phyloP scores from a whole-genome alignment of 305 asterid genomes.

The Fraxinus baroniana region DNA sequence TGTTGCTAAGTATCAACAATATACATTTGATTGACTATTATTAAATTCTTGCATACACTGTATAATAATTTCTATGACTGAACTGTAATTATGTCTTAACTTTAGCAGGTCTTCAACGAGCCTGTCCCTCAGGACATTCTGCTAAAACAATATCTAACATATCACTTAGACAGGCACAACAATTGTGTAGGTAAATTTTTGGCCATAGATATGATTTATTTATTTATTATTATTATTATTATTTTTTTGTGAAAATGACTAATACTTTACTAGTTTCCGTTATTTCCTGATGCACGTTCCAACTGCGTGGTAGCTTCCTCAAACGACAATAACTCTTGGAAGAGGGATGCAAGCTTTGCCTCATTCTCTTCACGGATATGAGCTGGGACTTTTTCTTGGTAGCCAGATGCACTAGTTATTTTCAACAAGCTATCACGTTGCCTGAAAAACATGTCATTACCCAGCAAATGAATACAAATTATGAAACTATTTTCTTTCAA shows the following conservation, averaged over 20 bases:
- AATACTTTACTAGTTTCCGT: neutral
- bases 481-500: neutral
- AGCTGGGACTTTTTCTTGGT: slow-evolving; percentile 72
- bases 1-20: neutral
- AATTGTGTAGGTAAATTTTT: neutral
- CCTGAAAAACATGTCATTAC: slow-evolving; percentile 41
- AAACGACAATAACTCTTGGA: slow-evolving; percentile 55
- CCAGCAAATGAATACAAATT: neutral
- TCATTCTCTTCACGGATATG: slow-evolving; percentile 57
- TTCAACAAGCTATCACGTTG: slow-evolving; percentile 57
- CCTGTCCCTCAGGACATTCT: neutral
- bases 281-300: slow-evolving; percentile 31
- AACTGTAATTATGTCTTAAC: neutral
- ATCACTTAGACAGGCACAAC: neutral
- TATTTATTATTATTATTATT: too few species aligned
- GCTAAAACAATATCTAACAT: neutral
- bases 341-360: slow-evolving; percentile 47
- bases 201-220: neutral
- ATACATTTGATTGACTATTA: neutral
- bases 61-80: neutral
- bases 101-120: neutral
- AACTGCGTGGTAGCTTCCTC: slow-evolving; percentile 60
- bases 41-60: neutral
- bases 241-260: neutral
- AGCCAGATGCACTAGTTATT: slow-evolving; percentile 58